These are phyloP conservation scores for Aspergillus ruber DNA, from an alignment of 2,329 filamentous ascomycete genomes.

Conservation along the genomic window DNA sequence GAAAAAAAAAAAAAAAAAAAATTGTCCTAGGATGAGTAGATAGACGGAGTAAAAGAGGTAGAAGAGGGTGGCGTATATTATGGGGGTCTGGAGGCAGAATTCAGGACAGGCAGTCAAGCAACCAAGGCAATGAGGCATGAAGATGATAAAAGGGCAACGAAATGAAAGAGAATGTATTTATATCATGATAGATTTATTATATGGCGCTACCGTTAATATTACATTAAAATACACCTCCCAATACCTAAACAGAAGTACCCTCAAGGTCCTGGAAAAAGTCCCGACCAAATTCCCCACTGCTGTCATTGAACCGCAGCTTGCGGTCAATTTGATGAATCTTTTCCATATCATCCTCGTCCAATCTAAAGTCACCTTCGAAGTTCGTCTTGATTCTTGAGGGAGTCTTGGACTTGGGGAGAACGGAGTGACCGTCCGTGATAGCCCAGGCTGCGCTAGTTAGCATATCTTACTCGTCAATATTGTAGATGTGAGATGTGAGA, in stretches of 20 bases:
- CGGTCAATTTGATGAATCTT: conserved; percentile 52
- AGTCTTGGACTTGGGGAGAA: conserved; percentile 50
- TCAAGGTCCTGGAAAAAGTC: conserved; percentile 56
- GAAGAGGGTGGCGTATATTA: too few relatives aligned
- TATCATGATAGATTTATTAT: too few relatives aligned
- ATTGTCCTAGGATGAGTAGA: too few relatives aligned
- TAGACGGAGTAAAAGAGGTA: too few relatives aligned
- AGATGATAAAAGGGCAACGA: not conserved
- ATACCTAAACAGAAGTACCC: conserved; percentile 35
- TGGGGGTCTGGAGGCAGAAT: too few relatives aligned
- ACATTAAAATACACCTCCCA: too few relatives aligned
- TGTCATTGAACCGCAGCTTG: conserved; percentile 59
- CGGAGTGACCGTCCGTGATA: conserved; percentile 44
- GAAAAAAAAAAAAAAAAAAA: too few relatives aligned
- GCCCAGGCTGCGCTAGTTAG: conserved; percentile 43
- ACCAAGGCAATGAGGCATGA: not conserved
- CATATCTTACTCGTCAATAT: not conserved
- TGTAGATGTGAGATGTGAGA: not conserved
- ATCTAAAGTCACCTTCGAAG: conserved; percentile 50
- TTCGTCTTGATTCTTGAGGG: conserved; percentile 39
- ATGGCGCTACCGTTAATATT: too few relatives aligned
- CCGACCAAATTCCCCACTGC: conserved; percentile 50
- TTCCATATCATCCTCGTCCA: conserved; percentile 52
- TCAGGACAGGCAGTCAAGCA: too few relatives aligned
- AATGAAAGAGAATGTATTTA: not conserved